These are phyloP conservation scores for Daedaleopsis sinensis DNA, from an alignment of 768 basidiomycete species.

Conservation along the genomic window DNA sequence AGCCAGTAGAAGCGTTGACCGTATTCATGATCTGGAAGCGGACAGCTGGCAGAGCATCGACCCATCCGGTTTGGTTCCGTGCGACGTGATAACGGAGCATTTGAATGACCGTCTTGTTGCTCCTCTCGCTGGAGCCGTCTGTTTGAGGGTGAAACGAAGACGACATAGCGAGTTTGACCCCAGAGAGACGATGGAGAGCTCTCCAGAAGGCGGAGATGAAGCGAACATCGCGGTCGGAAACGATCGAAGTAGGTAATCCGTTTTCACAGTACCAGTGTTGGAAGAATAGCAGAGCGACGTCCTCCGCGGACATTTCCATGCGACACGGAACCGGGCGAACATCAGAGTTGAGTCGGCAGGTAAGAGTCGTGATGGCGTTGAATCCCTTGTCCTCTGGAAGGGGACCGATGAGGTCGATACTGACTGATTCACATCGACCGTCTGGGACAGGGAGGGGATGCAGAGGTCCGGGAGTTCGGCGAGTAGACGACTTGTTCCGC, in stretches of 20 bases:
- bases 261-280: conserved; percentile 33
- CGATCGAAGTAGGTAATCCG: conserved; percentile 24
- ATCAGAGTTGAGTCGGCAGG: conserved; percentile 23
- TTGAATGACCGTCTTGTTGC: conserved; percentile 33
- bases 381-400: conserved; percentile 29
- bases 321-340: conserved; percentile 11
- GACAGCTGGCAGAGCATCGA: conserved; percentile 17
- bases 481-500: neutral
- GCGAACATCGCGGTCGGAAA: conserved; percentile 21
- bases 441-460: conserved; percentile 26
- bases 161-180: conserved; percentile 36
- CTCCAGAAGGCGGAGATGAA: conserved; percentile 42
- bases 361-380: conserved; percentile 31
- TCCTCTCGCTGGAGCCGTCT: conserved; percentile 36
- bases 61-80: conserved; percentile 24
- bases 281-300: conserved; percentile 29
- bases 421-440: conserved; percentile 22
- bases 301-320: conserved; percentile 17
- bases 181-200: conserved; percentile 27
- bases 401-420: conserved; percentile 37
- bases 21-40: conserved; percentile 32
- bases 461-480: conserved; percentile 27
- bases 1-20: conserved; percentile 26
- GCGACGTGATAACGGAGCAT: conserved; percentile 26
- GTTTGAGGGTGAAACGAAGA: conserved; percentile 41